phyloP scores from a whole-genome alignment of 306 rosid genomes.

The Cucumis cinereus region DNA sequence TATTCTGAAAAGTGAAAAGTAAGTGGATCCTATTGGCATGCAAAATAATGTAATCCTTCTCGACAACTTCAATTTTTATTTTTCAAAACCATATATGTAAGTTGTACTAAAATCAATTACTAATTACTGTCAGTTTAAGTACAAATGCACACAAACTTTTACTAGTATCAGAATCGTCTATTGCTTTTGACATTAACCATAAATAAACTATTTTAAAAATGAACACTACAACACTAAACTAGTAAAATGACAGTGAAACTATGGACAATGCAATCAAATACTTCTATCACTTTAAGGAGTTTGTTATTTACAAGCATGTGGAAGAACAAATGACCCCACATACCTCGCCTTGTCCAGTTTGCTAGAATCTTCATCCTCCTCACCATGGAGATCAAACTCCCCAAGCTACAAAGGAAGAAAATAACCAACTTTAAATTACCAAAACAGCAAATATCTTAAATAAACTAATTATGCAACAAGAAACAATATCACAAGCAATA shows the following conservation, averaged over 20 bases:
- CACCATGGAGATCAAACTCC: conserved; percentile 31
- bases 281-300: background rate
- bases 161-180: background rate
- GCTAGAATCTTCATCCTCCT: conserved; percentile 37
- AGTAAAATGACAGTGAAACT: background rate
- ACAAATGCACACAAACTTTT: background rate
- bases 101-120: background rate
- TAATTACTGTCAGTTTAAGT: background rate
- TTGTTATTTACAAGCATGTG: background rate
- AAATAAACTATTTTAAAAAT: background rate
- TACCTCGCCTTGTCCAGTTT: conserved; percentile 45
- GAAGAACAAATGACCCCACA: background rate
- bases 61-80: background rate
- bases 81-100: background rate
- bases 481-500: background rate
- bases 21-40: background rate
- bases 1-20: background rate
- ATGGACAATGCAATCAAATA: background rate
- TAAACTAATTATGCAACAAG: background rate
- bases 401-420: conserved; percentile 30
- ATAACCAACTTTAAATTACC: background rate
- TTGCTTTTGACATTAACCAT: background rate
- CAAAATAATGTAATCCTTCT: background rate
- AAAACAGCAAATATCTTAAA: background rate
- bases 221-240: background rate